Base-by-base conservation (phyloP, 225 moss, liverwort and hornwort genomes). In the Neckera pumila region DNA sequence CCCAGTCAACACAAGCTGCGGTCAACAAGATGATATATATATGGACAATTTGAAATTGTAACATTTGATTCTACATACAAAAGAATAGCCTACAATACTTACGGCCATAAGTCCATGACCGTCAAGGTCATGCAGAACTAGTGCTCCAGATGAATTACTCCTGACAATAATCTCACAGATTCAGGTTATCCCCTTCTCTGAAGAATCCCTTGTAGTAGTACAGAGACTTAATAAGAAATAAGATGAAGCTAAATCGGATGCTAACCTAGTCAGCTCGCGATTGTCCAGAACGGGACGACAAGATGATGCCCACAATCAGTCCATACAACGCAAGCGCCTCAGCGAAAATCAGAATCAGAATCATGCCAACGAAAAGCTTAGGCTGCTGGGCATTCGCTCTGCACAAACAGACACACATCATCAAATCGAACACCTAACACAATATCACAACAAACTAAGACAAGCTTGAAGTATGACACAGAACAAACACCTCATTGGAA, bases 341-440 rank as follows among this genome's bases (percentile, higher is more conserved):
- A 2, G 97, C 96, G 73, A 97, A 97, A 92, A 97, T 97, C n/a
- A 97, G 92, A 72, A 97, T 97, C 62, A 97, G 57, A n/a, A 97
- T 97, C 97, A 97, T 97, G 73, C 97, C 95, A 36, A 97, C 97
- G 62, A 94, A 97, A 72, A 97, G 95, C 96, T 96, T 97, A 1
- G 97, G 97, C 85, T 96, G 97, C 53, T 97, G 97, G 5, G 97
- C 97, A 62, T 97, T 97, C 18, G 97, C 97, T 53, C 96, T 93
- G 93, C 82, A 80, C 1, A 45, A 26, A n/a, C 61, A 42, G 6
- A 11, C 12, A n/a, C 27, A 66, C 38, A 28, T 67, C 83, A 30
- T 51, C 67, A 66, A 53, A 53, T 83, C 27, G 3, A 7, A 36
- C 9, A 76, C 34, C 31, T 11, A 74, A 8, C 31, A 76, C 8